Percentiles rank a stretch among this genome's conserved stretches.
These are phyloP conservation scores for Tilletia horrida DNA, from an alignment of 1,284 basidiomycete species.

Conservation along the genomic window DNA sequence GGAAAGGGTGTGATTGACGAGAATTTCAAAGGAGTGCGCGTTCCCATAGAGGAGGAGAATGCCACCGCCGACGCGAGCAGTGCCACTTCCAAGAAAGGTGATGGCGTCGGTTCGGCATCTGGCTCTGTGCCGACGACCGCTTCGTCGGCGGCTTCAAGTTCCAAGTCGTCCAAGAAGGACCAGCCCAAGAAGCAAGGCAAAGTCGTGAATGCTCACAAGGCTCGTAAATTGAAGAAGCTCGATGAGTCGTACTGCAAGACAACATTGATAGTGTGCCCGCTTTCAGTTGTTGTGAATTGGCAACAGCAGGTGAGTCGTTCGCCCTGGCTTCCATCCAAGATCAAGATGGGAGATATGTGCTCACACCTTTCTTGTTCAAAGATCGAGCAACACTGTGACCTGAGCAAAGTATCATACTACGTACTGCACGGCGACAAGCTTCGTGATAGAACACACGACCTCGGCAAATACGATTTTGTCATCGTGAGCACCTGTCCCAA, in stretches of 20 bases:
- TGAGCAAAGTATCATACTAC: slow-evolving; percentile 65
- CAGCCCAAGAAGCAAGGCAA: slow-evolving; percentile 14
- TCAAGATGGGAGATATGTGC: background rate
- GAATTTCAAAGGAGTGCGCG: slow-evolving; percentile 6
- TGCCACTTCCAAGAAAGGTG: too few relatives aligned
- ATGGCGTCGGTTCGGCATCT: too few relatives aligned
- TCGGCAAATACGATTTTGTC: slow-evolving; percentile 70
- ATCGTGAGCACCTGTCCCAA: slow-evolving; percentile 61
- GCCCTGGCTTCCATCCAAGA: background rate
- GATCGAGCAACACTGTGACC: slow-evolving; percentile 32
- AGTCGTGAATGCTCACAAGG: slow-evolving; percentile 11
- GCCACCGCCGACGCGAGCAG: too few relatives aligned
- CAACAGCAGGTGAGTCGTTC: slow-evolving; percentile 66
- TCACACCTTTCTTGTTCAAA: background rate
- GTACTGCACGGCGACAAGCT: slow-evolving; percentile 64
- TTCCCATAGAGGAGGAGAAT: background rate
- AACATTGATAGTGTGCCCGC: slow-evolving; percentile 68
- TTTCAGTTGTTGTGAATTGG: slow-evolving; percentile 86
- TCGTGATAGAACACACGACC: background rate
- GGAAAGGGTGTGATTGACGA: slow-evolving; percentile 18
- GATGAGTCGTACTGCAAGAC: slow-evolving; percentile 17
- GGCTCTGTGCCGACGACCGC: background rate
- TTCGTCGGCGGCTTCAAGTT: background rate
- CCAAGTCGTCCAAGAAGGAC: background rate
- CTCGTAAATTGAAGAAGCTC: slow-evolving; percentile 2